Base-by-base conservation (phyloP, 768 basidiomycete genomes). In the Fomitopsis pulvina region DNA sequence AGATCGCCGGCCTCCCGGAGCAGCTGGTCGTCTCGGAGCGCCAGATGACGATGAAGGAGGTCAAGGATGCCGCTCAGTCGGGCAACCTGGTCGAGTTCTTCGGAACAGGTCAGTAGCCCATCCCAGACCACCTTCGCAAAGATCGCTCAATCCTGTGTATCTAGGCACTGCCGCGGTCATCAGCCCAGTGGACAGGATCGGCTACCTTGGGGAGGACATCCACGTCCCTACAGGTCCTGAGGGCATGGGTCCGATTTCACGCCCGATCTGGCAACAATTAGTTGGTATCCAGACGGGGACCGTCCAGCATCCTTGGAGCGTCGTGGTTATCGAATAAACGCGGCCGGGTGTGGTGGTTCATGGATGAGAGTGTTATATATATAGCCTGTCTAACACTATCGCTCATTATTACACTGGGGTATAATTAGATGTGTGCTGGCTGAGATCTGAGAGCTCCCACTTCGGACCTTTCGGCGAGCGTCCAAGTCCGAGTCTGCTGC, bases 281-380 rank as follows among this genome's bases (percentile, higher is more conserved):
- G 68, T 71, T 8, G 77, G 71, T 4, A 81, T 88, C 48, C 91
- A 95, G 67, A 84, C 81, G 53, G 92, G 92, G 3, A 66, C 69
- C 54, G 82, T 92, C 49, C 25, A 50, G 20, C 87, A 87, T 63
- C 80, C 85, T 25, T 95, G 92, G 92, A 87, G 81, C 61, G 81
- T 87, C 22, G 63, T 74, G 8, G 77, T 75, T 4, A 39, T 54
- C 32, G 58, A 67, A 49, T 65, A 63, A 47, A 39, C 34, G 18
- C 28, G 3, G 10, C 10, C 28, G 16, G 41, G 6, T 6, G 4
- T 11, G 27, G 30, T 4, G 18, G 45, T 32, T 45, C 21, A 11
- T 11, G 18, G 9, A 20, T 45, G 28, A 37, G 24, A 46, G 45
- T 34, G 37, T 37, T 20, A 20, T 45, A 46, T 18, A 21, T 42